Evolutionary conservation across 768 basidiomycete species (phyloP).

Genomic region (Tubosaeta sp.): DNA sequence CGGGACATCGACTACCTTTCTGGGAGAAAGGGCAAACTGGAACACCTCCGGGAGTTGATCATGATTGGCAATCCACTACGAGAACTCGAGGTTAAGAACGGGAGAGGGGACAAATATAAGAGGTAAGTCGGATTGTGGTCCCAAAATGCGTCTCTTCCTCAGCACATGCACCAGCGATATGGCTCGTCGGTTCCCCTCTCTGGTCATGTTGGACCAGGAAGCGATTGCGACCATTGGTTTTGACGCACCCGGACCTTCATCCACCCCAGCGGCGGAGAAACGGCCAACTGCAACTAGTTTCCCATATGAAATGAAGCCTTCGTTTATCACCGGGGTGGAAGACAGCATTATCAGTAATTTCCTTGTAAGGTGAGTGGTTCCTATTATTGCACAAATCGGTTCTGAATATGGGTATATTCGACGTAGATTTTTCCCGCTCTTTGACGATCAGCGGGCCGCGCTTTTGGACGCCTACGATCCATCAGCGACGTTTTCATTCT

Average conservation of each 20-base stretch:
- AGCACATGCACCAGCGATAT: conserved; percentile 56
- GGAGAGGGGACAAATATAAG: conserved; percentile 60
- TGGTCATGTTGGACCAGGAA: conserved; percentile 82
- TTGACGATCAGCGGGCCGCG: conserved; percentile 68
- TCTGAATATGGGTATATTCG: conserved; percentile 10
- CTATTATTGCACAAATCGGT: not conserved
- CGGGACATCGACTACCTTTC: conserved; percentile 68
- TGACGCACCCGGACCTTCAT: conserved; percentile 59
- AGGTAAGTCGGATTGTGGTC: conserved; percentile 42
- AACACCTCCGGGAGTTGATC: conserved; percentile 67
- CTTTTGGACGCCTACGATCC: conserved; percentile 77
- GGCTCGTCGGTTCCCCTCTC: conserved; percentile 70
- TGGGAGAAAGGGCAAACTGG: conserved; percentile 52
- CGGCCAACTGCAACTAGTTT: conserved; percentile 66
- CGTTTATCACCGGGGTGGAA: conserved; percentile 74
- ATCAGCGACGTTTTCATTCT: conserved; percentile 87
- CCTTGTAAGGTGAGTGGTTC: conserved; percentile 59
- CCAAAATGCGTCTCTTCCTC: not conserved
- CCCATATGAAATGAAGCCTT: conserved; percentile 68
- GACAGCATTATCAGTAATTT: conserved; percentile 67
- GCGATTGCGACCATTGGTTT: conserved; percentile 75
- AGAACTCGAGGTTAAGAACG: conserved; percentile 52
- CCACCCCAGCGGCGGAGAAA: conserved; percentile 33
- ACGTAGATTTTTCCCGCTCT: conserved; percentile 75
- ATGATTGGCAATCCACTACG: conserved; percentile 74